Base-by-base conservation (phyloP, 139 green algal species). In the Picochlorum sp. region DNA sequence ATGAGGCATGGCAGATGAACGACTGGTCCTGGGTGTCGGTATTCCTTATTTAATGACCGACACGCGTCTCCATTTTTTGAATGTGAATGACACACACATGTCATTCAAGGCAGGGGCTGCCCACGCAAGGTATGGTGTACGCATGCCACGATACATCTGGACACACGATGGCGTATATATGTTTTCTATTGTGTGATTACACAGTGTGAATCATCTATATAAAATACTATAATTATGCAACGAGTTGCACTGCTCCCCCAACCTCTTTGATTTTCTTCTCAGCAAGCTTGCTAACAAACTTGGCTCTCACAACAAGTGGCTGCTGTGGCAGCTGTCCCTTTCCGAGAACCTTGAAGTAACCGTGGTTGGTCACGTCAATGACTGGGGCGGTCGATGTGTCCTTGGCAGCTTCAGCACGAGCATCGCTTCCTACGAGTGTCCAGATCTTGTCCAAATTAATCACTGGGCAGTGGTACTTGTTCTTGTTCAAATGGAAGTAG, bases 381-480 rank as follows among this genome's bases (percentile, higher is more conserved):
- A 98, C 85, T 16, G 84, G 67, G 10, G 91, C 92, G 62, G 80
- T 67, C 58, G 65, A 66, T 37, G 63, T 87, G 79, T 95, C 76
- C 75, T 88, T 88, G 51, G 85, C 82, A 45, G 87, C 88, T 55
- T 81, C 64, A 57, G 80, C 66, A 49, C 86, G 82, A 4, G 76
- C 84, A 79, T 93, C 54, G 30, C 67, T 54, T 26, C 91, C 91
- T 26, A 97, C 77, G 44, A 98, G 83, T 6, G 77, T 83, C 90
- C 90, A 94, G 15, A 99, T 68, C 84, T 97, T 98, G 87, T 99
- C 95, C 49, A 97, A 72, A 85, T 98, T 98, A 68, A 99, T 83
- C 66, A 95, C 91, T 57, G 94, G 94, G 77, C 83, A 91, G 86
- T 88, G 72, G 85, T 91, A 96, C 69, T 93, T 78, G 87, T 99